Base-by-base conservation (phyloP, 2,329 filamentous ascomycete species). In the Calonectria hongkongensis region DNA sequence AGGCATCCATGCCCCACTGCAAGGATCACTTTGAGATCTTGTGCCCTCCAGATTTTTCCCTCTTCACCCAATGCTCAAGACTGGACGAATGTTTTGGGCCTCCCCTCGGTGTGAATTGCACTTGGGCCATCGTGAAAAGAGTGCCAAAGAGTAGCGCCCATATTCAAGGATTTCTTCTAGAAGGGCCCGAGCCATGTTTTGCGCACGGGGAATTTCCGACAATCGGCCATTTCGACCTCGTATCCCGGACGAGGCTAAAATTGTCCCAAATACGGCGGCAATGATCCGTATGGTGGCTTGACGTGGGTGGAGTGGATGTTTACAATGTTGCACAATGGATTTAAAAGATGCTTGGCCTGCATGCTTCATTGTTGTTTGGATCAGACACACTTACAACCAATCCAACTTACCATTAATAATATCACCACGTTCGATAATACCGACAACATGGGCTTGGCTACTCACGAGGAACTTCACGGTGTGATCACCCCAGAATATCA, bases 241-340 rank as follows among this genome's bases (percentile, higher is more conserved):
- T 56, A 56, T 56, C 30, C 2, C 2, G 10, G 9, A 9, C 21
- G 51, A 36, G 51, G 10, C 30, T 56, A 36, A 56, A 56, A 54
- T 36, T 9, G 2, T 12, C 33, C 10, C 2, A 33, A 33, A 33
- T 56, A 56, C 30, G 51, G 12, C 33, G 30, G 51, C 4, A 7
- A 12, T 56, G 51, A 36, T 54, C 51, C 28, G 51, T 56, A 9
- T 56, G 51, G 51, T n/a, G 28, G 51, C 51, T n/a, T 33, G 30
- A 25, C 5, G 5, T n/a, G 50, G 50, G 50, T 27, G 27, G 15
- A 56, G 30, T 12, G 30, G 13, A 36, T n/a, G n/a, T 8, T 30
- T 36, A 56, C 16, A 12, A n/a, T 56, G 28, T 21, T 15, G 30
- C 30, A 33, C 50, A 9, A 12, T 33, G 28, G 33, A 30, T 56